Evolutionary conservation across 208 protist genomes (phyloP), one percentile per base, ranked within the genome.

Genomic region (Histomonas meleagridis): DNA sequence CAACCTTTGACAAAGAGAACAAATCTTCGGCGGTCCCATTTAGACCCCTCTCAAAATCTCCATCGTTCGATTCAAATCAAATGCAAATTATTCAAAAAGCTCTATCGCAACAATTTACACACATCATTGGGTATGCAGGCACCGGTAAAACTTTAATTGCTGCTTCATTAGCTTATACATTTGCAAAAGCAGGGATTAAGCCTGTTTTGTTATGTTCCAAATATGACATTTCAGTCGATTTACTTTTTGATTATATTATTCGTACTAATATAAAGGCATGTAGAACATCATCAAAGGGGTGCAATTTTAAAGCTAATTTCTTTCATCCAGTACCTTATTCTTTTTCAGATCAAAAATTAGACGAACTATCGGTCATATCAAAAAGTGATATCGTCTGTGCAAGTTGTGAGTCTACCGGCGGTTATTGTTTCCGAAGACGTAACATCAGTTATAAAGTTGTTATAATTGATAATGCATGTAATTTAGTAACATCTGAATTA

Each of bases 91-190:
- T n/a, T n/a, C n/a, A n/a, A n/a, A n/a, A n/a, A n/a, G n/a, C n/a
- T 0, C 93, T 98, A 18, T 94, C 95, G 93, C 93, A 94, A 65
- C 95, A 96, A 28, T 93, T 97, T 40, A 93, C 78, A 76, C 90
- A 98, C 4, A 97, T 98, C 90, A 96, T 94, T 93, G 97, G 97
- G 69, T 97, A 97, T 69, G 97, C 97, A 35, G 98, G 98, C 35
- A 99, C 98, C 4, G 97, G 97, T 40, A 99, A 99, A 92, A 99
- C 98, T 9, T 95, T 97, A 9, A 98, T 97, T 0, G 96, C 95
- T 9, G 97, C 97, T 0, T 95, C 96, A 21, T 95, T 99, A 78
- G 96, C 99, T 9, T 97, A 97, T 79, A 96, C 98, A 70, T 90
- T 99, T 14, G 93, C 94, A 2, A 53, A 95, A 23, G 62, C 65